These are phyloP conservation scores for Melaleuca quinquenervia DNA, from an alignment of 345 rosid genomes.

Conservation along the genomic window DNA sequence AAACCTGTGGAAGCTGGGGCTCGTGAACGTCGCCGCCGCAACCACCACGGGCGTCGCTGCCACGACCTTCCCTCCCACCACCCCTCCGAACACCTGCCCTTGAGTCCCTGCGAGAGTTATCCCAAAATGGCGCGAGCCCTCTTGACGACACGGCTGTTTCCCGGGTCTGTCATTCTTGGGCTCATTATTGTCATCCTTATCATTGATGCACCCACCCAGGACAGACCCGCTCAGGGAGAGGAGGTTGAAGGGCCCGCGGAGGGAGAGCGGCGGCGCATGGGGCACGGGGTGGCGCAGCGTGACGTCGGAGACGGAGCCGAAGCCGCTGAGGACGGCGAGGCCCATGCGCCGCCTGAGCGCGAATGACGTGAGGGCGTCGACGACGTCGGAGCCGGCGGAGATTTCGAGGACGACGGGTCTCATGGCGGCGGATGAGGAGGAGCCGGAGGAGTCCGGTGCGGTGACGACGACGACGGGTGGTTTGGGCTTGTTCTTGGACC, in stretches of 20 bases:
- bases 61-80: slow-evolving; percentile 28
- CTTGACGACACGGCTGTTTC: background rate
- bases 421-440: slow-evolving; percentile 23
- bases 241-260: slow-evolving; percentile 33
- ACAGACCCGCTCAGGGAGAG: slow-evolving; percentile 34
- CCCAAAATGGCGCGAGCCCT: slow-evolving; percentile 12
- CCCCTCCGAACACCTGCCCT: slow-evolving; percentile 45
- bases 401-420: slow-evolving; percentile 38
- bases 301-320: slow-evolving; percentile 32
- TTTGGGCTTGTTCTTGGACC: slow-evolving; percentile 54
- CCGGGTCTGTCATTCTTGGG: background rate
- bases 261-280: slow-evolving; percentile 21
- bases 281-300: slow-evolving; percentile 32
- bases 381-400: slow-evolving; percentile 37
- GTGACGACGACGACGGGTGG: slow-evolving; percentile 27
- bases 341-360: slow-evolving; percentile 18
- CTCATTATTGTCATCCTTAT: background rate
- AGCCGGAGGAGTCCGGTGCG: slow-evolving; percentile 2
- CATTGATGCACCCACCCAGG: slow-evolving; percentile 3
- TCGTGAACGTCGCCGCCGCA: slow-evolving; percentile 20
- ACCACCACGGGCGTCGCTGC: slow-evolving; percentile 32
- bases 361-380: slow-evolving; percentile 19
- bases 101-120: slow-evolving; percentile 35
- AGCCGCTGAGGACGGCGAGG: slow-evolving; percentile 23
- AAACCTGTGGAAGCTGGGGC: slow-evolving; percentile 17